Evolutionary conservation across 2,329 filamentous ascomycete genomes (phyloP).

Genomic region (Lecanicillium sp.): DNA sequence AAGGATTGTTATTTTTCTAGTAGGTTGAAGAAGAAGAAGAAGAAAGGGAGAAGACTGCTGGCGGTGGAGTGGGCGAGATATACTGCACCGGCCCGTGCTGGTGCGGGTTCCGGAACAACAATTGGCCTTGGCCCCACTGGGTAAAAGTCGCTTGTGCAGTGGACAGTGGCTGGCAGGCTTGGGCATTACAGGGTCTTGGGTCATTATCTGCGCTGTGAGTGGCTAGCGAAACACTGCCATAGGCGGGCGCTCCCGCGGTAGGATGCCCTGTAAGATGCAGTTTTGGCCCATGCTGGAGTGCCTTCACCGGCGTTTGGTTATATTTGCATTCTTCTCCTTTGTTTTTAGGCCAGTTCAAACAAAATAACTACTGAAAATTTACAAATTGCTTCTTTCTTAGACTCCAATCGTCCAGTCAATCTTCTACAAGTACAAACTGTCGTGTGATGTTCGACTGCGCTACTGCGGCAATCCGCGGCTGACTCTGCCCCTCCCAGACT

Average conservation of each 20-base stretch:
- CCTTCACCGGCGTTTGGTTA: too few species aligned
- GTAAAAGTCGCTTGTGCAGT: background rate
- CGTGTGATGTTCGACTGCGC: too few species aligned
- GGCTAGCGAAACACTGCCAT: conserved; percentile 2
- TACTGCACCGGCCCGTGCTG: background rate
- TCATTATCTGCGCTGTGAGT: conserved; percentile 6
- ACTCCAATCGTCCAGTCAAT: too few species aligned
- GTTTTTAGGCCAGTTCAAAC: too few species aligned
- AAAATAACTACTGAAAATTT: too few species aligned
- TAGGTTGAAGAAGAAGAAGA: conserved; percentile 27
- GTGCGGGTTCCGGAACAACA: conserved; percentile 17
- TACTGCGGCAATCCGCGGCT: too few species aligned
- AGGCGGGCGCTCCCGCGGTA: conserved; percentile 5
- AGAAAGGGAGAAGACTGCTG: conserved; percentile 6
- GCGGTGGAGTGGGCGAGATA: conserved; percentile 1
- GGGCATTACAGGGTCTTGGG: conserved; percentile 4
- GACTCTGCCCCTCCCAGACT: too few species aligned
- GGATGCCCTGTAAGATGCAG: too few species aligned
- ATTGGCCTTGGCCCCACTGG: conserved; percentile 2
- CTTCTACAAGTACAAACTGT: too few species aligned
- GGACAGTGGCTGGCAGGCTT: background rate
- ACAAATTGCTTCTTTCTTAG: too few species aligned
- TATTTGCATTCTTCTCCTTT: too few species aligned
- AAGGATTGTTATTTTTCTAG: conserved; percentile 39
- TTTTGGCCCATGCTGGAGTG: too few species aligned